These are phyloP conservation scores for Leccinum proximum DNA, from an alignment of 1,284 basidiomycete genomes.

Conservation along the genomic window DNA sequence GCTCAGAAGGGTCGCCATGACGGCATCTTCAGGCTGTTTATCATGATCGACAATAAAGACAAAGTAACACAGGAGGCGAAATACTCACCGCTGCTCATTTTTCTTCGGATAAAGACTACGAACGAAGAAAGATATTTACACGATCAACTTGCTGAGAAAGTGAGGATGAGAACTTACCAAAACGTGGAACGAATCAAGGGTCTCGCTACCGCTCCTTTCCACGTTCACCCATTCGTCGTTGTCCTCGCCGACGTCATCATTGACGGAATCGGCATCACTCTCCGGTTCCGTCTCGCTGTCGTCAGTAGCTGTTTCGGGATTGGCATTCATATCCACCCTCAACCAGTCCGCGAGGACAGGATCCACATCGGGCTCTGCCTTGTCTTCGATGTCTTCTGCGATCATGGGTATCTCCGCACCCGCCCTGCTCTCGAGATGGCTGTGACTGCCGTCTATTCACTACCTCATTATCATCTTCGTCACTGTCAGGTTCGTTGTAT, in stretches of 20 bases:
- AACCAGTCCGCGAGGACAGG: slow-evolving; percentile 64
- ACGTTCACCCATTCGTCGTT: slow-evolving; percentile 31
- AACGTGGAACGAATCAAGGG: slow-evolving; percentile 24
- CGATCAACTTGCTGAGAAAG: background rate
- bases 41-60: slow-evolving; percentile 3
- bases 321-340: slow-evolving; percentile 35
- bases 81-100: slow-evolving; percentile 11
- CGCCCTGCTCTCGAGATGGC: slow-evolving; percentile 8
- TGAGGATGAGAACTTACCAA: slow-evolving; percentile 15
- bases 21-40: slow-evolving; percentile 31
- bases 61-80: background rate
- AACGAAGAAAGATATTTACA: background rate
- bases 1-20: slow-evolving; percentile 68
- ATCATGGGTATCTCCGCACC: slow-evolving; percentile 21
- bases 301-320: slow-evolving; percentile 7
- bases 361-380: slow-evolving; percentile 37
- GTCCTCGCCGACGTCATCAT: slow-evolving; percentile 46
- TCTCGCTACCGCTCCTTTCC: slow-evolving; percentile 18
- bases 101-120: slow-evolving; percentile 18
- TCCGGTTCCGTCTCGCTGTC: slow-evolving; percentile 44
- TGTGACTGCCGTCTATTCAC: slow-evolving; percentile 13
- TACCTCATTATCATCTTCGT: slow-evolving; percentile 28
- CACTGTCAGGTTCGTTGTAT: slow-evolving; percentile 37
- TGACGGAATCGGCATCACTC: slow-evolving; percentile 70
- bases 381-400: slow-evolving; percentile 18